Conservation (phyloP, 2,329 filamentous ascomycete genomes). For the Stemphylium vesicarium region DNA sequence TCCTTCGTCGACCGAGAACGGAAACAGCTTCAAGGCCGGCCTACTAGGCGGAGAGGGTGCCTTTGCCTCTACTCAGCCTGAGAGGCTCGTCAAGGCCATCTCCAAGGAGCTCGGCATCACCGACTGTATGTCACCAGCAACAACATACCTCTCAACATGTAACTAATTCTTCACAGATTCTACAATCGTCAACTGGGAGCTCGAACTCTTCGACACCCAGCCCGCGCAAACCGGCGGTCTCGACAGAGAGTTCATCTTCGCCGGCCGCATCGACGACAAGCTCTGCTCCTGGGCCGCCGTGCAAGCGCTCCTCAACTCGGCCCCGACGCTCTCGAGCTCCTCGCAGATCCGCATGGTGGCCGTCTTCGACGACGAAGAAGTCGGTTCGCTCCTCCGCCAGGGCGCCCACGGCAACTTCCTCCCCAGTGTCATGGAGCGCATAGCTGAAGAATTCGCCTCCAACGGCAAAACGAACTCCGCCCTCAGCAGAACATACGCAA, state of each 20-base stretch:
- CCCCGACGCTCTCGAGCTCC: constrained; percentile 59
- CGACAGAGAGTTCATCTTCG: constrained; percentile 93
- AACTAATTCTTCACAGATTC: constrained; percentile 52
- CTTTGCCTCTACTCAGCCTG: constrained; percentile 84
- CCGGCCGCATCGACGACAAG: constrained; percentile 95
- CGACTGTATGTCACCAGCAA: constrained; percentile 55
- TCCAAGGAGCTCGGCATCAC: constrained; percentile 76
- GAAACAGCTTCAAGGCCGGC: constrained; percentile 49
- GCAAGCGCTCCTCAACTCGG: constrained; percentile 74
- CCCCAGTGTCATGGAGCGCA: constrained; percentile 78
- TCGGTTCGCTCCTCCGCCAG: constrained; percentile 87
- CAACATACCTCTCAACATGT: neutral
- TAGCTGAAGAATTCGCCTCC: constrained; percentile 70
- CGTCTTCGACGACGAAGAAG: constrained; percentile 98
- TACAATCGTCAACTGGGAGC: constrained; percentile 91
- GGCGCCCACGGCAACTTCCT: constrained; percentile 91
- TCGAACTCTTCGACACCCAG: constrained; percentile 92
- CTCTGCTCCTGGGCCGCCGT: constrained; percentile 94
- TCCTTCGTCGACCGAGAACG: constrained; percentile 36
- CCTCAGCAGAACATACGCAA: constrained; percentile 82
- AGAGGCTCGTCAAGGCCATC: constrained; percentile 83
- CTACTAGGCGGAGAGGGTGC: constrained; percentile 68
- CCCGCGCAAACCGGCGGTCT: constrained; percentile 83
- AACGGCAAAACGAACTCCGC: constrained; percentile 57
- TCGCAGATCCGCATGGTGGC: constrained; percentile 86